These are phyloP conservation scores for Coemansia sp. DNA, from an alignment of 192 early-diverging fungal species.

Conservation along the genomic window DNA sequence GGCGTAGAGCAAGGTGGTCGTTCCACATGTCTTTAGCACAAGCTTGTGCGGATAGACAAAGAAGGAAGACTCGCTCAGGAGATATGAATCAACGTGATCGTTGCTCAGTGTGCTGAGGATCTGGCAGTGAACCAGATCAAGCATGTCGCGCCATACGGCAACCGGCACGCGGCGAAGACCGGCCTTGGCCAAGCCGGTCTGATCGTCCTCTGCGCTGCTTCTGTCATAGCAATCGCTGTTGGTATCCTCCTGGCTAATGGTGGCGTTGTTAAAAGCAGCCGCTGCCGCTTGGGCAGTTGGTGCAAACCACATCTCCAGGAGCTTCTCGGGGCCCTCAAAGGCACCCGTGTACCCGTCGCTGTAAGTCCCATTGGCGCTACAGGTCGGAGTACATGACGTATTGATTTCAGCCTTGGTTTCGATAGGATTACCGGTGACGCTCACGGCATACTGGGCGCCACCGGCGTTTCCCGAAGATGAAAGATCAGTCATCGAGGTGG, in stretches of 20 bases:
- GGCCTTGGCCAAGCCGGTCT: neutral
- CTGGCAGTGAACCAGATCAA: constrained; percentile 89
- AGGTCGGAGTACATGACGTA: constrained; percentile 38
- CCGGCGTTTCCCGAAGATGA: constrained; percentile 50
- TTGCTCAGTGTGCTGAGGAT: constrained; percentile 85
- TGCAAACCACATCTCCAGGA: constrained; percentile 96
- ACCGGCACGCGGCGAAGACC: constrained; percentile 78
- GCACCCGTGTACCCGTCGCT: constrained; percentile 57
- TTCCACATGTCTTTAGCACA: constrained; percentile 97
- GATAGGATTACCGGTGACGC: constrained; percentile 48
- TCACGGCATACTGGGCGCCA: constrained; percentile 52
- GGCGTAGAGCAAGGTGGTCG: constrained; percentile 89
- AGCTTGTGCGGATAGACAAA: constrained; percentile 96
- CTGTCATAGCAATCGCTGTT: constrained; percentile 36
- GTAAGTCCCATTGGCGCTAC: constrained; percentile 49
- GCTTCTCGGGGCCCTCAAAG: constrained; percentile 98
- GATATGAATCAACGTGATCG: constrained; percentile 84
- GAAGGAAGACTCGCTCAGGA: constrained; percentile 96
- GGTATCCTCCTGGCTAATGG: constrained; percentile 25
- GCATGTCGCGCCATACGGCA: constrained; percentile 88
- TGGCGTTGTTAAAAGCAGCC: constrained; percentile 1
- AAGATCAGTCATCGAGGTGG: constrained; percentile 14
- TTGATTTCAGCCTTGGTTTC: constrained; percentile 43
- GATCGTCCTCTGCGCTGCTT: constrained; percentile 7
- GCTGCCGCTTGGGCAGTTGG: constrained; percentile 22